phyloP scores from a whole-genome alignment of 2,329 filamentous ascomycete genomes.

The Cercospora canescens region DNA sequence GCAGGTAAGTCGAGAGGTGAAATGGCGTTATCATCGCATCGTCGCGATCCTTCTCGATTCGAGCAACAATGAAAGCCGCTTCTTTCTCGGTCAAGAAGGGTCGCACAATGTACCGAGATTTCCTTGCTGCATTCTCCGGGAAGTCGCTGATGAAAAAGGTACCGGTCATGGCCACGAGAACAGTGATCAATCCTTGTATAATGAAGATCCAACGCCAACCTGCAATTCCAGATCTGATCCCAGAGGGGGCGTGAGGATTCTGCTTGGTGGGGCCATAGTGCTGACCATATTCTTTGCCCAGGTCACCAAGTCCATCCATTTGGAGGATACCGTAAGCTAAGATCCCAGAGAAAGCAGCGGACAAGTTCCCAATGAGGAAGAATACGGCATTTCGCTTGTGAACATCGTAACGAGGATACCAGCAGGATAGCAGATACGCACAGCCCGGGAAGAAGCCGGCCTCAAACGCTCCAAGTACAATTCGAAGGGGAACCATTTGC shows the following conservation, averaged over 20 bases:
- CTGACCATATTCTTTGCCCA: conserved; percentile 34
- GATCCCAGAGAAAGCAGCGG: conserved; percentile 51
- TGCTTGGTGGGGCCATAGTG: conserved; percentile 35
- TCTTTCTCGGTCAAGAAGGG: conserved; percentile 50
- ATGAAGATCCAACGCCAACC: conserved; percentile 51
- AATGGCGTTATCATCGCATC: conserved; percentile 54
- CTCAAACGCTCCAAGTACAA: conserved; percentile 65
- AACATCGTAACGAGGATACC: conserved; percentile 40
- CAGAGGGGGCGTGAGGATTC: conserved; percentile 26
- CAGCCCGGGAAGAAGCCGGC: conserved; percentile 55
- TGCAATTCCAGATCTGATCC: conserved; percentile 38
- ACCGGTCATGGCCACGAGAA: conserved; percentile 40
- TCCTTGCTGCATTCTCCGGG: conserved; percentile 42
- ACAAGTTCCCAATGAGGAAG: conserved; percentile 52
- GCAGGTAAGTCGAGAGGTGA: conserved; percentile 37
- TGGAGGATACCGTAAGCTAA: conserved; percentile 38
- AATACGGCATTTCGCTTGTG: conserved; percentile 46
- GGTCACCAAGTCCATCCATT: conserved; percentile 49
- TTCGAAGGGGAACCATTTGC: conserved; percentile 56
- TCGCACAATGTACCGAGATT: conserved; percentile 34
- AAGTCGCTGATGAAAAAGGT: conserved; percentile 50
- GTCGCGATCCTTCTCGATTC: conserved; percentile 54
- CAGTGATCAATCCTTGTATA: conserved; percentile 45
- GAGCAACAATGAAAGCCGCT: conserved; percentile 50
- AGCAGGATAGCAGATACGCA: conserved; percentile 72